Percentiles rank a stretch among this genome's conserved stretches.
Evolutionary conservation across 129 eudicot genomes (phyloP).

Genomic region (sunflower (Helianthus annuus)): DNA sequence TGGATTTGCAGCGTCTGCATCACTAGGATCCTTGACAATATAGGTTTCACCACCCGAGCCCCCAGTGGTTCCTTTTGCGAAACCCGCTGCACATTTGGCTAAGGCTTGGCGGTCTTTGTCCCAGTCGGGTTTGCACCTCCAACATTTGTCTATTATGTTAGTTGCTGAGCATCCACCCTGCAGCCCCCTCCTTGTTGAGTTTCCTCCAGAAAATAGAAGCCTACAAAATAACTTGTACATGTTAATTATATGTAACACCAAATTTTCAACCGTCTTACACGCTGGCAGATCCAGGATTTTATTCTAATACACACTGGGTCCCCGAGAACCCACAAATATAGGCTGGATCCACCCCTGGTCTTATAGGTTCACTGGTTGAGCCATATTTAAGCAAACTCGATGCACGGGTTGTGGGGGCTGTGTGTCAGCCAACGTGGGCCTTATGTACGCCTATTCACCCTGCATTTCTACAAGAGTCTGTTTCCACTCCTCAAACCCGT

Average conservation of each 20-base stretch:
- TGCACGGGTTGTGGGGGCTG: too few relatives aligned
- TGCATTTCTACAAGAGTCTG: too few relatives aligned
- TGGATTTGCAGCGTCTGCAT: constrained; percentile 1
- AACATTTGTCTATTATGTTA: constrained; percentile 7
- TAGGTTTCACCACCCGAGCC: constrained; percentile 10
- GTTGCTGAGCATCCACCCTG: background rate
- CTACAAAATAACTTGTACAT: background rate
- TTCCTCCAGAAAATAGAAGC: constrained; percentile 4
- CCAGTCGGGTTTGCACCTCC: constrained; percentile 19
- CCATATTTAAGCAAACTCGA: too few relatives aligned
- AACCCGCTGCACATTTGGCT: constrained; percentile 1
- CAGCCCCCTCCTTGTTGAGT: constrained; percentile 2
- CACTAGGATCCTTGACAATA: background rate
- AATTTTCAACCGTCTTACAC: too few relatives aligned
- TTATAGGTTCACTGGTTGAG: too few relatives aligned
- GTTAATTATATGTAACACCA: background rate
- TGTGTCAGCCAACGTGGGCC: too few relatives aligned
- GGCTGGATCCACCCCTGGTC: too few relatives aligned
- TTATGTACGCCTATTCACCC: too few relatives aligned
- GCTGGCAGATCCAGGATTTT: too few relatives aligned
- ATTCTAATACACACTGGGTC: too few relatives aligned
- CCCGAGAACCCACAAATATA: too few relatives aligned
- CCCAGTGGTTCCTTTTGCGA: constrained; percentile 5
- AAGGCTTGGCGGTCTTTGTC: constrained; percentile 10
- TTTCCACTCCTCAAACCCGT: too few relatives aligned